Percentiles rank a stretch among this genome's conserved stretches.
Conservation (phyloP, 129 eudicot genomes). For the Rutidosis leptorrhynchoides region DNA sequence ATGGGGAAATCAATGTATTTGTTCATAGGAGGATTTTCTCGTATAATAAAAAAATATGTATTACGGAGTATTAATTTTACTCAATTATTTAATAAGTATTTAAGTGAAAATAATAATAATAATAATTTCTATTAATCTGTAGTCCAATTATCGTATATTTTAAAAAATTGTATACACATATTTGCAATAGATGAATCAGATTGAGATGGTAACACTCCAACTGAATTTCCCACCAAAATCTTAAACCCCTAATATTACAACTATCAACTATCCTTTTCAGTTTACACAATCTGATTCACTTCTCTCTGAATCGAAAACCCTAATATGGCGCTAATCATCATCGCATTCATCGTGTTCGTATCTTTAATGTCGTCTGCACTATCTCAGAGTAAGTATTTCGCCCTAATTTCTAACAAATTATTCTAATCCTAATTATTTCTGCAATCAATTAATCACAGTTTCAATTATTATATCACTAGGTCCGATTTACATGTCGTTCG, state of each 20-base stretch:
- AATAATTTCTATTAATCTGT: too few relatives aligned
- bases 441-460: neutral
- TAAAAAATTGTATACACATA: too few relatives aligned
- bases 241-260: neutral
- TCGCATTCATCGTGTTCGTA: conserved; percentile 18
- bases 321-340: conserved; percentile 23
- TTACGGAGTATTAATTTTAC: too few relatives aligned
- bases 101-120: too few relatives aligned
- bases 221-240: conserved; percentile 34
- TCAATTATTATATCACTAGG: conserved; percentile 33
- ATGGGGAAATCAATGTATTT: too few relatives aligned
- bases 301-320: conserved; percentile 9
- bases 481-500: conserved; percentile 51
- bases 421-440: neutral
- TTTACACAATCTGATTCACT: conserved; percentile 1
- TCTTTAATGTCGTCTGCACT: conserved; percentile 22
- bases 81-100: too few relatives aligned
- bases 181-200: too few relatives aligned
- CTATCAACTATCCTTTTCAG: neutral
- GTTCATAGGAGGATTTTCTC: too few relatives aligned
- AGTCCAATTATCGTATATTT: too few relatives aligned
- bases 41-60: too few relatives aligned
- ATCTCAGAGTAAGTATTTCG: conserved; percentile 19
- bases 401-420: neutral
- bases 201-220: too few relatives aligned